These are phyloP conservation scores for Leishmania martiniquensis DNA, from an alignment of 208 protist species.

Conservation along the genomic window DNA sequence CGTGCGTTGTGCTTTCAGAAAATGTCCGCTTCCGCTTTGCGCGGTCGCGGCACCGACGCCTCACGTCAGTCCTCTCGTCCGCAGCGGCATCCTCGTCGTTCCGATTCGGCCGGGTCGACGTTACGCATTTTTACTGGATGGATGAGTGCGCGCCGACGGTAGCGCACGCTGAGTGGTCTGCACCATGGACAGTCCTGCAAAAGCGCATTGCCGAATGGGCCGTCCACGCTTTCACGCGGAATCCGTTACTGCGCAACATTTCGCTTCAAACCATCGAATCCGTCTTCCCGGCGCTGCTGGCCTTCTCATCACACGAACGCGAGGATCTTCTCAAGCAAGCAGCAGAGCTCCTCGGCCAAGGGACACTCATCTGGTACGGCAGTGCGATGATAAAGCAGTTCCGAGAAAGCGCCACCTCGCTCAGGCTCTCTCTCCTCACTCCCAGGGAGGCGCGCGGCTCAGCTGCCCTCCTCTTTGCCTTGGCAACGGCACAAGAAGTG, in stretches of 20 bases:
- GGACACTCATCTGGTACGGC: conserved; percentile 23
- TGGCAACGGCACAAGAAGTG: conserved; percentile 13
- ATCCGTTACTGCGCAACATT: conserved; percentile 20
- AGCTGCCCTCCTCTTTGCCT: conserved; percentile 14
- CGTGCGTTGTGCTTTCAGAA: conserved; percentile 11
- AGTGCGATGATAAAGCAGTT: conserved; percentile 22
- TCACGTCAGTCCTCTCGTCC: conserved; percentile 14
- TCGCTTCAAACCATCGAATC: conserved; percentile 12
- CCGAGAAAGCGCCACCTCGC: background rate
- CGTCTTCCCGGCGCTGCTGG: conserved; percentile 22
- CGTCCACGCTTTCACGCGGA: background rate
- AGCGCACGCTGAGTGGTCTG: background rate
- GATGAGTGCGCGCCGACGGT: conserved; percentile 18
- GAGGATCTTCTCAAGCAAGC: conserved; percentile 23
- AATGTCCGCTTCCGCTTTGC: conserved; percentile 26
- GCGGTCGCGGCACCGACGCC: conserved; percentile 13
- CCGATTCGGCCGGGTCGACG: conserved; percentile 1
- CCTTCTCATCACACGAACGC: conserved; percentile 15
- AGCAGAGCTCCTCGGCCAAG: conserved; percentile 17
- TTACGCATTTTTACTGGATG: conserved; percentile 25
- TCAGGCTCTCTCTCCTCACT: conserved; percentile 8
- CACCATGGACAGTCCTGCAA: background rate
- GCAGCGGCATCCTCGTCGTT: background rate
- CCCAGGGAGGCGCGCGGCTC: conserved; percentile 15
- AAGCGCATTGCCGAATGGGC: conserved; percentile 15